These are phyloP conservation scores for Aureobasidium subglaciale DNA, from an alignment of 2,329 filamentous ascomycete species.

Conservation along the genomic window DNA sequence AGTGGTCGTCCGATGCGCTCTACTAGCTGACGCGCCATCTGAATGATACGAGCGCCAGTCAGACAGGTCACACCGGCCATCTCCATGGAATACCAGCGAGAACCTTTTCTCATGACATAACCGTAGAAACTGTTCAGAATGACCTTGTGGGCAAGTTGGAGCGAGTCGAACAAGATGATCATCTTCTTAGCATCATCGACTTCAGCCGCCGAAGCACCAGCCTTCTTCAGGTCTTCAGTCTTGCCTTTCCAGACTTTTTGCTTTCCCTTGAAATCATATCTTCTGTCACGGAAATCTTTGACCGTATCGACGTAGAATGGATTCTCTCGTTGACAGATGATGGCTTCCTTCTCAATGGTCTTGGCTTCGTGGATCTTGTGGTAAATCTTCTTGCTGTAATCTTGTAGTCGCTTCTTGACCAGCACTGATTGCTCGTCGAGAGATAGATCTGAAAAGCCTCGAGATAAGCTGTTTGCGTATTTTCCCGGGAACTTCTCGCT, in stretches of 20 bases:
- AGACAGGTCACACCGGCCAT: constrained; percentile 98
- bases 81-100: constrained; percentile 97
- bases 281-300: constrained; percentile 87
- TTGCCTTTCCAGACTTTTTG: constrained; percentile 99
- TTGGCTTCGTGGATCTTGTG: constrained; percentile 97
- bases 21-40: constrained; percentile 87
- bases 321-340: constrained; percentile 96
- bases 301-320: constrained; percentile 98
- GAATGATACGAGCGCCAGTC: constrained; percentile 93
- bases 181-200: constrained; percentile 97
- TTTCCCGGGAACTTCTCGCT: constrained; percentile 89
- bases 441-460: constrained; percentile 74
- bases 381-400: constrained; percentile 98
- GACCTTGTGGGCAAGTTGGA: constrained; percentile 96
- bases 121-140: constrained; percentile 99
- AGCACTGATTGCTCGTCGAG: constrained; percentile 74
- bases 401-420: constrained; percentile 78
- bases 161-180: constrained; percentile 90
- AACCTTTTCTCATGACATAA: constrained; percentile 98
- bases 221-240: constrained; percentile 74
- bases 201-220: constrained; percentile 67
- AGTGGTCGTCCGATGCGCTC: constrained; percentile 88
- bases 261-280: constrained; percentile 97
- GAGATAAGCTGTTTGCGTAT: constrained; percentile 58
- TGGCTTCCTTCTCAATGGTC: constrained; percentile 87